Base-by-base conservation (phyloP, 1,284 basidiomycete genomes). In the Ceratobasidium sp. region DNA sequence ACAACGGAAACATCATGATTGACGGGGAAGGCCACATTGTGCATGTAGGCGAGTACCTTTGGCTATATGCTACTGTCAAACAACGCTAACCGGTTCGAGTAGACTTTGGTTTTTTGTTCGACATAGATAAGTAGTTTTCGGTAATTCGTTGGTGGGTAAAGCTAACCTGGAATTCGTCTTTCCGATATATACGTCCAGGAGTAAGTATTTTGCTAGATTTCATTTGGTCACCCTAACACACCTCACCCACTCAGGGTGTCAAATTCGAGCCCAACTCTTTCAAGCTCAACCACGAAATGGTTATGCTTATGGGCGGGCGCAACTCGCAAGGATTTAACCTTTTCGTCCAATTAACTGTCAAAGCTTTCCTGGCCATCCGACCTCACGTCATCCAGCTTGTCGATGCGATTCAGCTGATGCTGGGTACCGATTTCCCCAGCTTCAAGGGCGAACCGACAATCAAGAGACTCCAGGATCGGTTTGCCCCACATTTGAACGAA, bases 71-170 rank as follows among this genome's bases (percentile, higher is more conserved):
- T n/a, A 24, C 7, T 9, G 16, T 41, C 13, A 53, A 11, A 27
- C 29, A 22, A 56, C 29, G 59, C 59, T 58, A 19, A 74, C 34
- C 14, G 8, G 37, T 34, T 16, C 56, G 22, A 24, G n/a, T 79
- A 95, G 96, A 99, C 83, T 99, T 99, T 80, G 98, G 97, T 0
- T 99, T 99, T 86, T 83, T 98, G 74, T 98, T 98, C 80, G 97
- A 98, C 81, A 99, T 98, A 88, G 97, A 94, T 94, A 82, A 90
- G 93, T 93, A 1, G 63, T 76, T 63, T 65, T 61, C 73, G 49
- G 8, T 34, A 37, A 56, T 8, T 27, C 76, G 46, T 2, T 16
- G 1, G 27, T 31, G n/a, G 29, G 11, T 31, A 19, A 68, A 31
- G 31, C 31, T 46, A 37, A 61, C 39, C 41, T 39, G 7, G 7